These are phyloP conservation scores for Groenewaldozyma tartarivorans DNA, from an alignment of 805 yeast genomes.

Conservation along the genomic window DNA sequence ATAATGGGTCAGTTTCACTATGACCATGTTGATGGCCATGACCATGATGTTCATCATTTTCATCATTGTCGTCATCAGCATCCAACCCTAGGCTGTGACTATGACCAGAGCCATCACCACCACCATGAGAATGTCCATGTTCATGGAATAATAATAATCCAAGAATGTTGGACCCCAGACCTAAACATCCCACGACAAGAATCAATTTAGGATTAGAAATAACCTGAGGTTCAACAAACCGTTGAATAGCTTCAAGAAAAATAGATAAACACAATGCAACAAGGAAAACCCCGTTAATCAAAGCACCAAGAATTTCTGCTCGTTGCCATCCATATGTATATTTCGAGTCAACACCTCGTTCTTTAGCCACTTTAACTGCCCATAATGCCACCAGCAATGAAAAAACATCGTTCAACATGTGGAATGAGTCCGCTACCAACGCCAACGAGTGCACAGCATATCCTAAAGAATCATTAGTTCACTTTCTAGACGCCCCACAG, in stretches of 20 bases:
- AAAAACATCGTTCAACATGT: slow-evolving; percentile 91
- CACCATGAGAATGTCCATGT: slow-evolving; percentile 47
- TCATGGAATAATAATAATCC: slow-evolving; percentile 88
- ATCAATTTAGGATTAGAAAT: slow-evolving; percentile 78
- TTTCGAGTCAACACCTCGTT: slow-evolving; percentile 70
- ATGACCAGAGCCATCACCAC: slow-evolving; percentile 17
- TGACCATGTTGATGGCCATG: slow-evolving; percentile 5
- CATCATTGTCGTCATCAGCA: slow-evolving; percentile 11
- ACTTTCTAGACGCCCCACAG: neutral
- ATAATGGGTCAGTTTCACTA: slow-evolving; percentile 5
- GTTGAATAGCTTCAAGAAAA: slow-evolving; percentile 83
- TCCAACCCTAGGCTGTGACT: slow-evolving; percentile 14
- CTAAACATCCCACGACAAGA: slow-evolving; percentile 72
- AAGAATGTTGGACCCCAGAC: slow-evolving; percentile 69
- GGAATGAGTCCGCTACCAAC: slow-evolving; percentile 91
- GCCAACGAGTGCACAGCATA: slow-evolving; percentile 93
- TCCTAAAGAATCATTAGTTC: slow-evolving; percentile 19
- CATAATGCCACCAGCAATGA: slow-evolving; percentile 84
- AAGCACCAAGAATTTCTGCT: slow-evolving; percentile 93
- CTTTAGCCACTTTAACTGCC: slow-evolving; percentile 90
- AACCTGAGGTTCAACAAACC: slow-evolving; percentile 71
- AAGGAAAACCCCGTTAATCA: slow-evolving; percentile 85
- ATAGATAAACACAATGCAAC: slow-evolving; percentile 89
- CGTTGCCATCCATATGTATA: slow-evolving; percentile 98
- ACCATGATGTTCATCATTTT: slow-evolving; percentile 16